Conservation (phyloP, 257 asterid species). For the Craterostigma plantagineum region DNA sequence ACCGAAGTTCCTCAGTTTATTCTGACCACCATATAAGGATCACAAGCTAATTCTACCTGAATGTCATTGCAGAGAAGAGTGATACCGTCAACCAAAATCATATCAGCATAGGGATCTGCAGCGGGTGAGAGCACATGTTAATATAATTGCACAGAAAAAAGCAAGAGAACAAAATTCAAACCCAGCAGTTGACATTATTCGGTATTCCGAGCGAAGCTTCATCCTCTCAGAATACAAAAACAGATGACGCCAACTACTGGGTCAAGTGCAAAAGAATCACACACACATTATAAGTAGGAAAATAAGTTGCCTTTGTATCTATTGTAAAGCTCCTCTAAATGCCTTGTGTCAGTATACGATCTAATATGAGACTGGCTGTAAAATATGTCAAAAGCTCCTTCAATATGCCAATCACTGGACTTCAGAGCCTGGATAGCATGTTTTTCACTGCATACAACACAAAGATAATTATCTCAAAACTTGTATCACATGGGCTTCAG, state of each 20-base stretch:
- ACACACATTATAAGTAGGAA: not conserved
- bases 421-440: slow-evolving; percentile 73
- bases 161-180: slow-evolving; percentile 7
- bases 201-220: too few relatives aligned
- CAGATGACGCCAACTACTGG: too few relatives aligned
- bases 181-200: too few relatives aligned
- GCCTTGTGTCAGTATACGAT: slow-evolving; percentile 73
- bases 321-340: slow-evolving; percentile 78
- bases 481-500: not conserved
- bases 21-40: not conserved
- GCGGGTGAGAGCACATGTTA: slow-evolving; percentile 7
- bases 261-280: slow-evolving; percentile 1
- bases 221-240: too few relatives aligned
- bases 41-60: slow-evolving; percentile 22
- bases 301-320: slow-evolving; percentile 62
- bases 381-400: slow-evolving; percentile 90
- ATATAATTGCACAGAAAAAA: slow-evolving; percentile 8
- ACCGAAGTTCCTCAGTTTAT: slow-evolving; percentile 9
- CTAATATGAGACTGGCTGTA: slow-evolving; percentile 75
- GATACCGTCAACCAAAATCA: slow-evolving; percentile 60
- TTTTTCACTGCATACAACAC: slow-evolving; percentile 54
- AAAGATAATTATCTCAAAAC: not conserved
- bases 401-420: slow-evolving; percentile 91
- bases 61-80: slow-evolving; percentile 39
- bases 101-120: slow-evolving; percentile 44